Evolutionary conservation across 176 grass and related monocot species (phyloP), one percentile per base, ranked within the genome.

Genomic region (Oryza australiensis): DNA sequence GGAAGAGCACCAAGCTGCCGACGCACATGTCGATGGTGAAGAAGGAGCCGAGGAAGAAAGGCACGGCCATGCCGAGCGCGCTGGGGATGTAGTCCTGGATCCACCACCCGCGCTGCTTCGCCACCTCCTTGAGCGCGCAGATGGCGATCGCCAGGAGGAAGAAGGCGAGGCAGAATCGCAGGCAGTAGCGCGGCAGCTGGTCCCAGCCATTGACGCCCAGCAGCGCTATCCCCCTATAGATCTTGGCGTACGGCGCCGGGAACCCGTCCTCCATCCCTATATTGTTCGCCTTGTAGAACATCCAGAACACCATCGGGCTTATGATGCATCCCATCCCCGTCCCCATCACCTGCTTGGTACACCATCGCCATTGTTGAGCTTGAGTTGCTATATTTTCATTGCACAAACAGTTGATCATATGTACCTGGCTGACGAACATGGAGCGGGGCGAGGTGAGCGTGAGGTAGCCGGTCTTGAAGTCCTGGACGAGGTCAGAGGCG

Each of bases 1-100:
- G 65, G 87, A 80, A 89, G 0, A 89, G 82, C 22, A 89, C 33
- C 23, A 85, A 0, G 87, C 87, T 89, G 6, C 80, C 80, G 20
- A 82, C 57, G 13, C 88, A 93, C 88, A 93, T 93, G 68, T 93
- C 91, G 65, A 93, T 93, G 78, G 91, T 85, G 88, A 93, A 90
- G 85, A 88, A 93, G 3, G 88, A 90, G 0, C 88, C 88, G 1
- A 87, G 27, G 91, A 87, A 90, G 91, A 93, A 90, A 0, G 91
- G 91, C 22, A 93, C 85, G 1, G 88, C 91, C 85, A 93, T 88
- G 34, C 88, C 91, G 9, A 93, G 88, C 13, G 88, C 88, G 29
- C 87, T 93, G 5, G 91, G 91, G 53, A 93, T 85, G 82, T 88
- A 93, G 62, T 79, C 78, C 41, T 60, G 41, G 29, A 93, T 30